Percentiles rank a stretch among this genome's conserved stretches.
Conservation (phyloP, 768 basidiomycete genomes). For the Scleroderma bovista region DNA sequence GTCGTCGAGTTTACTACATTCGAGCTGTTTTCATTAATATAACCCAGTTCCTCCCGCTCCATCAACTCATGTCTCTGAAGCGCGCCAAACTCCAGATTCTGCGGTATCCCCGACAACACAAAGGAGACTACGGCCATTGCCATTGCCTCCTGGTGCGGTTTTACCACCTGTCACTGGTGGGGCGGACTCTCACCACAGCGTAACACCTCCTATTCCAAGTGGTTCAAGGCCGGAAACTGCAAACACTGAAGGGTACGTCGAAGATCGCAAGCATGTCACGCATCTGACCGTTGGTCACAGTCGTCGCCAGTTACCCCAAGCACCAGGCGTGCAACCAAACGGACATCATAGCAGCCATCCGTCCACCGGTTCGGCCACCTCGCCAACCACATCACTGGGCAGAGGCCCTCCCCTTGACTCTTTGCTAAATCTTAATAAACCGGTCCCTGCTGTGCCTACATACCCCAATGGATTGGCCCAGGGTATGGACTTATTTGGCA, state of each 20-base stretch:
- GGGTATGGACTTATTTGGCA: conserved; percentile 4
- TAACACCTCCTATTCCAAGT: conserved; percentile 5
- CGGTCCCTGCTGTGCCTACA: conserved; percentile 24
- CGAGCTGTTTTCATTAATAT: not conserved
- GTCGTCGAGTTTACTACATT: conserved; percentile 3
- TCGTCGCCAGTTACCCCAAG: conserved; percentile 25
- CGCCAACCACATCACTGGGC: conserved; percentile 9
- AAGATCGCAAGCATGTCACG: not conserved
- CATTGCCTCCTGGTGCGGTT: conserved; percentile 20
- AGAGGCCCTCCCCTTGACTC: conserved; percentile 17
- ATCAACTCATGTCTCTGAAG: conserved; percentile 14
- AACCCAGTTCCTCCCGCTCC: conserved; percentile 5
- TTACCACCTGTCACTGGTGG: conserved; percentile 8
- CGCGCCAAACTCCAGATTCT: conserved; percentile 17
- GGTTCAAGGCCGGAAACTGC: conserved; percentile 23
- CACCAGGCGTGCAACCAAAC: conserved; percentile 16
- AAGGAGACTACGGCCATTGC: conserved; percentile 23
- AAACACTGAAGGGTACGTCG: conserved; percentile 18
- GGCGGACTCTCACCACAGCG: conserved; percentile 10
- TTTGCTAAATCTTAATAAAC: conserved; percentile 23
- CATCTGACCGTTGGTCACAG: conserved; percentile 9
- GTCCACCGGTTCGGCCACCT: conserved; percentile 18
- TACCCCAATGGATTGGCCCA: conserved; percentile 7
- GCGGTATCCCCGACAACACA: conserved; percentile 26
- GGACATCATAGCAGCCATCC: conserved; percentile 10